Conservation (phyloP, 208 protist species). For the Trypanosoma vivax region DNA sequence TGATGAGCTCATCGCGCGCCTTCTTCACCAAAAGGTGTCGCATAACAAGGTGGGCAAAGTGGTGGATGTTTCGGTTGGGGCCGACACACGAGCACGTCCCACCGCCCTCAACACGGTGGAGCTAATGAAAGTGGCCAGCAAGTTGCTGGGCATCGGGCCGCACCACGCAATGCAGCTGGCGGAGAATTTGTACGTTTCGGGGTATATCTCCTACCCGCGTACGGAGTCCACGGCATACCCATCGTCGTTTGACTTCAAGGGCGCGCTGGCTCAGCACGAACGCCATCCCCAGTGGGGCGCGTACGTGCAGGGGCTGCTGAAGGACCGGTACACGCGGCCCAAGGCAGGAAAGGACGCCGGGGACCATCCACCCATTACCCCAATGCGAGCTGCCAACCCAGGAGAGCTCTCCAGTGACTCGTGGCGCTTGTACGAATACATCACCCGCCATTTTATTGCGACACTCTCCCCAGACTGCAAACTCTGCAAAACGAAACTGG, state of each 20-base stretch:
- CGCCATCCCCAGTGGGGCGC: conserved; percentile 57
- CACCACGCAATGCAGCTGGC: conserved; percentile 92
- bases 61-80: conserved; percentile 36
- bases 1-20: conserved; percentile 76
- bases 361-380: conserved; percentile 90
- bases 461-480: conserved; percentile 77
- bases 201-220: conserved; percentile 97
- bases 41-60: conserved; percentile 58
- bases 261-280: conserved; percentile 48
- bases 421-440: conserved; percentile 88
- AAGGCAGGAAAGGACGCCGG: conserved; percentile 85
- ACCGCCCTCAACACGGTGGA: conserved; percentile 93
- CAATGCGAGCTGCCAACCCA: conserved; percentile 61
- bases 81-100: conserved; percentile 69
- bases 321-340: conserved; percentile 50
- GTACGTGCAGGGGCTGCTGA: conserved; percentile 62
- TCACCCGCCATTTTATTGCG: conserved; percentile 86
- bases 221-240: conserved; percentile 94
- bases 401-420: conserved; percentile 71
- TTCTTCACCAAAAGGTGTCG: conserved; percentile 58
- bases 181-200: conserved; percentile 94
- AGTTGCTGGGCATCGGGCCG: conserved; percentile 81
- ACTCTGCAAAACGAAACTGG: conserved; percentile 59
- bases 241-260: conserved; percentile 78
- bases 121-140: conserved; percentile 89